Evolutionary conservation across 2,329 filamentous ascomycete genomes (phyloP), one percentile per base, ranked within the genome.

Genomic region (Cryphonectria parasitica): DNA sequence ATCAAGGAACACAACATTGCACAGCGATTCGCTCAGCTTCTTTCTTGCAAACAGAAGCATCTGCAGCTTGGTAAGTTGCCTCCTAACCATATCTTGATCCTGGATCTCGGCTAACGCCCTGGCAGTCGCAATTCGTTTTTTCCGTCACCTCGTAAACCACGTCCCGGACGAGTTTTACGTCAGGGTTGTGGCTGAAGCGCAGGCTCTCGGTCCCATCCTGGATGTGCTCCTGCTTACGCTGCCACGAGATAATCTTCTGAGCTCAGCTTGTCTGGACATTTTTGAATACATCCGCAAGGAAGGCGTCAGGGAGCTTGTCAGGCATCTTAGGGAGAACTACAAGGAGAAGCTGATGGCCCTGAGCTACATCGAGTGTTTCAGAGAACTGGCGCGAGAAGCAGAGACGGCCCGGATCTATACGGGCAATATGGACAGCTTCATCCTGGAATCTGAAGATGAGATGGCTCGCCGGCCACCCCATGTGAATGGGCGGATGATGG

Each of bases 221-320:
- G 89, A 96, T 74, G 91, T 98, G 52, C 87, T 98, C 45, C 88
- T 92, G 69, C 89, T 92, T 74, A 96, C 94, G 0, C 92, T 98
- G 88, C 93, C 95, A 0, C 89, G 94, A 58, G 95, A 99, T 80
- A 98, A 98, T 75, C 86, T 99, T 3, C 86, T 98, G 43, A 97
- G 96, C 79, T 98, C 95, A 0, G 95, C 95, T 11, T 97, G 94
- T 76, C 86, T 98, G 13, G 96, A 99, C 77, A 88, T 99, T 60
- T 98, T 99, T 74, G 94, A 97, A 77, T 94, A 91, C 77, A 92
- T 98, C 76, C 94, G 91, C 78, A 90, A 90, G 77, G 93, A 97
- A 76, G 90, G 90, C 69, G 87, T 95, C 76, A 97, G 94, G 79
- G 89, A 92, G 19, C 84, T 98, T 63, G 90, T 97, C 69, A 90